A percentile compares a stretch with the other conserved stretches of the same genome.
These are phyloP conservation scores for Botryotinia convoluta DNA, from an alignment of 2,329 filamentous ascomycete genomes.

Conservation along the genomic window DNA sequence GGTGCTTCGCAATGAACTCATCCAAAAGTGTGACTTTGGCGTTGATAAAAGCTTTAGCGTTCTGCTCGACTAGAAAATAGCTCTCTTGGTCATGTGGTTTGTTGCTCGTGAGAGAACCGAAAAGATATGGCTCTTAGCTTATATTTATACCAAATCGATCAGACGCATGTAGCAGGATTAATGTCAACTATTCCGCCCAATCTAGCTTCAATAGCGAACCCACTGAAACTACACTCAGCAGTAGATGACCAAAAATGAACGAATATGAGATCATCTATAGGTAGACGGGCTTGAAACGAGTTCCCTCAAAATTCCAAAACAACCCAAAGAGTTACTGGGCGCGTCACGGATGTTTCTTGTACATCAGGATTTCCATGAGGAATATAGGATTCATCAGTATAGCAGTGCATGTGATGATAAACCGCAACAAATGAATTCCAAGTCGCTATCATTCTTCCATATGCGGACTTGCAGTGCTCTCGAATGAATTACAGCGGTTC, in stretches of 20 bases:
- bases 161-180: neutral
- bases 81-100: no score
- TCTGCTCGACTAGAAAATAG: no score
- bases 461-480: neutral
- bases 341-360: neutral
- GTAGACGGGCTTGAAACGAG: neutral
- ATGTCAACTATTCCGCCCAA: neutral
- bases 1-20: neutral
- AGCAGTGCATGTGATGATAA: neutral
- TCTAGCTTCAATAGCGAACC: neutral
- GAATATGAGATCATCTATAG: no score
- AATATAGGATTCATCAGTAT: neutral
- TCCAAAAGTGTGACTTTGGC: neutral
- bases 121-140: neutral
- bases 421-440: neutral
- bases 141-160: neutral
- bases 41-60: neutral
- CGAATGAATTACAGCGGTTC: neutral
- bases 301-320: neutral
- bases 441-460: neutral
- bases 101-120: rapidly evolving
- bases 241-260: no score
- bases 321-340: no score
- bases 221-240: neutral
- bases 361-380: neutral